Base-by-base conservation (phyloP, 192 early-diverging fungal species). In the Entrophospora sp. region DNA sequence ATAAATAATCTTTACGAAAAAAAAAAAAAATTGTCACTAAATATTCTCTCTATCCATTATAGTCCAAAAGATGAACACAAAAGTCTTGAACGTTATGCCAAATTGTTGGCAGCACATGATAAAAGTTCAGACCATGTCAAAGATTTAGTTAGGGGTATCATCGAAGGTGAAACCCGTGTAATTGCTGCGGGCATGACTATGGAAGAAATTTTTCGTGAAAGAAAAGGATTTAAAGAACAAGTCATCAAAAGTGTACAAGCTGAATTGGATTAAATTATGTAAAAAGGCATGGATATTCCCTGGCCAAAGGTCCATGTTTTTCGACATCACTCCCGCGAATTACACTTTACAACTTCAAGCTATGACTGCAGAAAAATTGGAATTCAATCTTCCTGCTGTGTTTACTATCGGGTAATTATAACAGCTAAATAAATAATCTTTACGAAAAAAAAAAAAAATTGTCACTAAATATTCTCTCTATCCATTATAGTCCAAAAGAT, bases 191-290 rank as follows among this genome's bases (percentile, higher is more conserved):
- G 38, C 24, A 74, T 82, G 71, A 81, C 79, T 38, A 83, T 83
- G 60, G 80, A 82, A 71, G 78, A 82, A 64, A 83, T 82, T 25
- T 82, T 82, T 68, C 73, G 75, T 61, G 80, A 80, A 40, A 35
- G 75, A 43, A 80, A 78, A 31, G 32, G 64, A 14, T 82, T 82
- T 69, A 82, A 82, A 62, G 76, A 83, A 38, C 51, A 79, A 30
- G 77, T 82, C 30, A 68, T 78, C 31, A 44, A 70, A 43, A 65
- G 72, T 46, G 73, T 82, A 27, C 80, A 83, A 52, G 58, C 56
- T 16, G 81, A 82, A 42, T 42, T 42, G 1, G 8, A 3, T 42
- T 42, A 6, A 3, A 42, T 4, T 45, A 45, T 45, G n/a, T 46
- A 5, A 5, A 20, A 0, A 13, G n/a, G n/a, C 14, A 9, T 52